Evolutionary conservation across 73 alveolate genomes (phyloP).

Genomic region (Paramecium caudatum): DNA sequence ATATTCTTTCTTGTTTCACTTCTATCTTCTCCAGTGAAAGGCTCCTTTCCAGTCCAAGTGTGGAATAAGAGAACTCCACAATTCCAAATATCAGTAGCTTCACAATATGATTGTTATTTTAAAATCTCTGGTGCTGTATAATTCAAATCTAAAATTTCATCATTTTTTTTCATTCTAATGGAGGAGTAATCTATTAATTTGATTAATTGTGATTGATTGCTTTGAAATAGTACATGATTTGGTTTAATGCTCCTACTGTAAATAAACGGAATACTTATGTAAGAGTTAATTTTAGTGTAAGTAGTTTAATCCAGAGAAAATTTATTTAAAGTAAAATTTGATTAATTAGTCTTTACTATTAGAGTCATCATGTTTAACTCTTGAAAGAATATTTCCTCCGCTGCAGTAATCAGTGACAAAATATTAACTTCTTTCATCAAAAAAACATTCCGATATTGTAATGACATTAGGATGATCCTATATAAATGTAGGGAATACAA

Average conservation of each 20-base stretch:
- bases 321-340: not conserved
- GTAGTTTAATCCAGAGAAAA: not conserved
- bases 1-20: not conserved
- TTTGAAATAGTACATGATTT: not conserved
- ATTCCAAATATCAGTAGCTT: conserved; percentile 16
- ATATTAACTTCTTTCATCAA: conserved; percentile 58
- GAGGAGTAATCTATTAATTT: conserved; percentile 8
- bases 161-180: not conserved
- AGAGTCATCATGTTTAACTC: not conserved
- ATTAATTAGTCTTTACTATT: not conserved
- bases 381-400: conserved; percentile 77
- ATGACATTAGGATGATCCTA: conserved; percentile 79
- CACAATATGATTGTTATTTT: not conserved
- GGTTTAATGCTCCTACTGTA: not conserved
- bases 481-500: not conserved
- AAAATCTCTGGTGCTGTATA: conserved; percentile 10
- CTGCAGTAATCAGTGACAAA: conserved; percentile 74
- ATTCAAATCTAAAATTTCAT: not conserved
- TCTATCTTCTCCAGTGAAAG: not conserved
- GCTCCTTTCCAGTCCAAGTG: not conserved
- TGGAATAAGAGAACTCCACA: conserved; percentile 36
- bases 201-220: not conserved
- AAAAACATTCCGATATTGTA: conserved; percentile 63
- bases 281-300: not conserved
- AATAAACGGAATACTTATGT: not conserved